These are phyloP conservation scores for Tylopilus cervinicoccineus DNA, from an alignment of 768 basidiomycete genomes.

Conservation along the genomic window DNA sequence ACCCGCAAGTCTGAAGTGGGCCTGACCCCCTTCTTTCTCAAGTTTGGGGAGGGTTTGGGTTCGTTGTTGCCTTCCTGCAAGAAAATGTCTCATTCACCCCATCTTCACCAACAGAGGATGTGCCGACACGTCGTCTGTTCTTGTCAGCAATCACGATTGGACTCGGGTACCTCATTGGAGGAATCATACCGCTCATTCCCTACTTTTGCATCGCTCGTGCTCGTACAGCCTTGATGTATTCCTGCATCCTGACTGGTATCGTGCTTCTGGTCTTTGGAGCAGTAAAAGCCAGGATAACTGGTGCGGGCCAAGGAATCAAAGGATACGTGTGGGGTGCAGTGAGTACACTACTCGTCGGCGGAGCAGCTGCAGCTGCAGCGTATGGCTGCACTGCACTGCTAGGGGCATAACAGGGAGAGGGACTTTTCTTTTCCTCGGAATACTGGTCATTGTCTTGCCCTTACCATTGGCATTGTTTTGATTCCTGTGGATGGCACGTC, in stretches of 20 bases:
- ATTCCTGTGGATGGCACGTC: too few relatives aligned
- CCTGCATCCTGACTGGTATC: slow-evolving; percentile 76
- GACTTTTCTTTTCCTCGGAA: not conserved
- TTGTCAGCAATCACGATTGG: slow-evolving; percentile 94
- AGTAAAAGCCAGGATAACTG: slow-evolving; percentile 85
- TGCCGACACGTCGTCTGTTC: slow-evolving; percentile 80
- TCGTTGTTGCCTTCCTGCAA: slow-evolving; percentile 25
- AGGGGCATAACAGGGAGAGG: slow-evolving; percentile 27
- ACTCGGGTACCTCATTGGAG: slow-evolving; percentile 89
- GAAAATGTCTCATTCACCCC: not conserved
- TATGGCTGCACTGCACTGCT: slow-evolving; percentile 54
- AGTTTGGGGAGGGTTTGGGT: slow-evolving; percentile 94
- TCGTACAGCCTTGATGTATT: slow-evolving; percentile 64
- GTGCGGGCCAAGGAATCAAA: slow-evolving; percentile 58
- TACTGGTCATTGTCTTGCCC: not conserved
- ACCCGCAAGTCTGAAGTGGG: slow-evolving; percentile 69
- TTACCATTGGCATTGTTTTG: not conserved
- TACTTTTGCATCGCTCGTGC: slow-evolving; percentile 86
- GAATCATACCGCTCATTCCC: slow-evolving; percentile 86
- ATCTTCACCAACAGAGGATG: slow-evolving; percentile 60
- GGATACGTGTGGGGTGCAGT: slow-evolving; percentile 87
- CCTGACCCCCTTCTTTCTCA: slow-evolving; percentile 88
- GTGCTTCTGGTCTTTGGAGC: slow-evolving; percentile 88
- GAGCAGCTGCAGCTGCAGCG: slow-evolving; percentile 78
- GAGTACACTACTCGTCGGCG: slow-evolving; percentile 86